These are phyloP conservation scores for Chlamydomonas reinhardtii DNA, from an alignment of 163 green algal species.

Conservation along the genomic window DNA sequence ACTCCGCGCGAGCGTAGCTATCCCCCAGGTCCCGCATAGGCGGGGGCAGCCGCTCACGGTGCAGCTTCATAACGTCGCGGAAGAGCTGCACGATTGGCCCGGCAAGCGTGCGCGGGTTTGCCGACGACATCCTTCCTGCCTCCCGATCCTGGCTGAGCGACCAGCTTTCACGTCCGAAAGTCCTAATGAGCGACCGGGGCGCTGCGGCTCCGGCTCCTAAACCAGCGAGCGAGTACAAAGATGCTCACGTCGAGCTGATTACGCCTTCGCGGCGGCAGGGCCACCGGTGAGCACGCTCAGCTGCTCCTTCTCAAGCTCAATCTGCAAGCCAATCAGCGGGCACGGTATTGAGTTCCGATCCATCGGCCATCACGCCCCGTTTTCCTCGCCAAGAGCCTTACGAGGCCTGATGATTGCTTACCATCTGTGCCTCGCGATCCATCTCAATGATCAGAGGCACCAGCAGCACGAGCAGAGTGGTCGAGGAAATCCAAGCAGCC, in stretches of 20 bases:
- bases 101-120: conserved; percentile 1
- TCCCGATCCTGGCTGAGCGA: background rate
- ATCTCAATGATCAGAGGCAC: conserved; percentile 98
- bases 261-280: conserved; percentile 46
- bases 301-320: conserved; percentile 96
- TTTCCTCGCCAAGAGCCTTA: too few relatives aligned
- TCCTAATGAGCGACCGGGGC: too few relatives aligned
- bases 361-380: too few relatives aligned
- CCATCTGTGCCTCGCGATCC: conserved; percentile 93
- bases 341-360: too few relatives aligned
- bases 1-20: conserved; percentile 77
- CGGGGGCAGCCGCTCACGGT: conserved; percentile 70
- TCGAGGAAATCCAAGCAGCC: conserved; percentile 93
- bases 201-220: too few relatives aligned
- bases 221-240: background rate
- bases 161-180: background rate
- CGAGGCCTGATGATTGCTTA: too few relatives aligned
- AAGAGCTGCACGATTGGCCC: conserved; percentile 64
- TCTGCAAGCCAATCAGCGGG: too few relatives aligned
- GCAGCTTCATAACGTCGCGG: conserved; percentile 72
- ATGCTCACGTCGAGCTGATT: background rate
- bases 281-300: conserved; percentile 84
- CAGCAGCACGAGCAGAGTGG: conserved; percentile 90
- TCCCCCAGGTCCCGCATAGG: conserved; percentile 80
- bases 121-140: background rate